phyloP scores from a whole-genome alignment of 2,329 filamentous ascomycete species.

The Ascochyta lentis region DNA sequence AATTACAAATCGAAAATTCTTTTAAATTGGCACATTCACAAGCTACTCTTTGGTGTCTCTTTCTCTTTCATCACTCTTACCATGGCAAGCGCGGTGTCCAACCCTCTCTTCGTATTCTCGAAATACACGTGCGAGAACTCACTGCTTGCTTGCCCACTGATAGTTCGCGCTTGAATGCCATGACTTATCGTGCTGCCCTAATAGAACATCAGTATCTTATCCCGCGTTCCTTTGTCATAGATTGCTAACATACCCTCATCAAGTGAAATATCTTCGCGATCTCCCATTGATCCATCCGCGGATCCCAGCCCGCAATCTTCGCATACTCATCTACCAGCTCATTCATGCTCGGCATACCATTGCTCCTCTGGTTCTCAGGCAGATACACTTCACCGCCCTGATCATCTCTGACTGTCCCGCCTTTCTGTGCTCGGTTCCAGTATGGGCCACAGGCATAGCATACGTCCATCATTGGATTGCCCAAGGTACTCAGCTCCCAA shows the following conservation, averaged over 20 bases:
- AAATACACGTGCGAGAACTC: slow-evolving; percentile 47
- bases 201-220: neutral
- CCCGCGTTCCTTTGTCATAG: too few relatives aligned
- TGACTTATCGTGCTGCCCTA: slow-evolving; percentile 46
- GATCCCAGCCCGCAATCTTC: slow-evolving; percentile 74
- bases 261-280: slow-evolving; percentile 45
- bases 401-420: slow-evolving; percentile 29
- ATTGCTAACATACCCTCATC: slow-evolving; percentile 37
- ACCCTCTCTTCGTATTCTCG: slow-evolving; percentile 40
- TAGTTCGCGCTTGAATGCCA: slow-evolving; percentile 45
- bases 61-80: slow-evolving; percentile 37
- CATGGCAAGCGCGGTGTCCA: slow-evolving; percentile 39
- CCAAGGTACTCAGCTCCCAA: slow-evolving; percentile 97
- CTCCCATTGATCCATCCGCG: slow-evolving; percentile 49
- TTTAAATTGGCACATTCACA: slow-evolving; percentile 17
- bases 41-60: slow-evolving; percentile 31
- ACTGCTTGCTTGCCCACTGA: slow-evolving; percentile 46
- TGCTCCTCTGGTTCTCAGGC: slow-evolving; percentile 51
- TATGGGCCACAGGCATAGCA: slow-evolving; percentile 72
- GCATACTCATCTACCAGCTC: slow-evolving; percentile 70
- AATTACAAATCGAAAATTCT: neutral
- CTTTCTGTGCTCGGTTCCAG: slow-evolving; percentile 46
- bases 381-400: slow-evolving; percentile 50
- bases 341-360: slow-evolving; percentile 68
- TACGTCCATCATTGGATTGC: slow-evolving; percentile 88